phyloP scores from a whole-genome alignment of 306 rosid species.

The Benincasa hispida region DNA sequence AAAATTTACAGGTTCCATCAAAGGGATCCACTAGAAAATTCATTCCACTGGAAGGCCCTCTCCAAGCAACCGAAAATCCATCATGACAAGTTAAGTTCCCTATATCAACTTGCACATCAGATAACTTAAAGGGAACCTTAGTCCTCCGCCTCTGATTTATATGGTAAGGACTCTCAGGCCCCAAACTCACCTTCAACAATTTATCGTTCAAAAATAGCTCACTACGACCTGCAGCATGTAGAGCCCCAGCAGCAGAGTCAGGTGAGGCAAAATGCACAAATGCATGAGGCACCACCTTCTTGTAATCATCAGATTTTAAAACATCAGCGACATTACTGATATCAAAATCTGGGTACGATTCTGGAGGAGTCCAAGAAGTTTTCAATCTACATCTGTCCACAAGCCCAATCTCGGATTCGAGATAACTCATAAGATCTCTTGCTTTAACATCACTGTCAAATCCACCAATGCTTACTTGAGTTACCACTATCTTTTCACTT shows the following conservation, averaged over 20 bases:
- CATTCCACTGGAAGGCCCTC: conserved; percentile 45
- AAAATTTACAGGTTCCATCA: conserved; percentile 54
- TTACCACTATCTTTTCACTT: conserved; percentile 30
- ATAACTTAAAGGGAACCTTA: conserved; percentile 36
- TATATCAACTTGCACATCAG: conserved; percentile 58
- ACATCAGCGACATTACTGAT: conserved; percentile 8
- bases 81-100: conserved; percentile 43
- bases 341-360: conserved; percentile 52
- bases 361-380: conserved; percentile 76
- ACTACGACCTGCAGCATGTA: conserved; percentile 34
- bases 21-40: conserved; percentile 75
- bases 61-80: conserved; percentile 53
- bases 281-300: conserved; percentile 65
- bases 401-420: conserved; percentile 45
- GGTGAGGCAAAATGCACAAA: conserved; percentile 62
- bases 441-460: conserved; percentile 44
- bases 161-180: conserved; percentile 44
- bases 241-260: conserved; percentile 27
- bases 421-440: conserved; percentile 29
- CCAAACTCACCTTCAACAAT: conserved; percentile 42
- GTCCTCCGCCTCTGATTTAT: conserved; percentile 58
- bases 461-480: conserved; percentile 77
- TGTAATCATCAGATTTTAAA: conserved; percentile 19
- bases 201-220: conserved; percentile 27
- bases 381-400: conserved; percentile 64